A percentile compares a stretch with the other conserved stretches of the same genome.
Conservation (phyloP, 2,329 filamentous ascomycete genomes). For the Stromatinia cepivora region DNA sequence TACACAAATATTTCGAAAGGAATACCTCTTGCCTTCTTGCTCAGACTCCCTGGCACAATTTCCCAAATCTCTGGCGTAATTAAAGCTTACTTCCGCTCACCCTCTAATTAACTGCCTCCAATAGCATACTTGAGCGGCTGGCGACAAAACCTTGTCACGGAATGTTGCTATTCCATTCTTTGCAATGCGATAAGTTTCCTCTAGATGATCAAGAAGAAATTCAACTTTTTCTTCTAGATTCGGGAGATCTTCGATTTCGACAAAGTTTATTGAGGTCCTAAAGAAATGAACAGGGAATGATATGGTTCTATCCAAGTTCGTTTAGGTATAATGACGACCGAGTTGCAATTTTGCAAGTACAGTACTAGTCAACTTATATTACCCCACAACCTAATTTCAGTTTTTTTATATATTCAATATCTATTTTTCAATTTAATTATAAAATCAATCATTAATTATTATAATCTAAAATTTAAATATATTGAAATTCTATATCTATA, state of each 20-base stretch:
- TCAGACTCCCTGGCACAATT: neutral
- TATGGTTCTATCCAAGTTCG: neutral
- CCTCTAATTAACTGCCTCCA: neutral
- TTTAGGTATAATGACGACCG: neutral
- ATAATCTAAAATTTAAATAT: too few relatives aligned
- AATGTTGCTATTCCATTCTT: neutral
- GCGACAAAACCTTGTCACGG: neutral
- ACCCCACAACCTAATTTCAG: too few relatives aligned
- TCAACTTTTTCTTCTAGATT: too few relatives aligned
- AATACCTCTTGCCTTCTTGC: neutral
- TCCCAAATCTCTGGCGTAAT: neutral
- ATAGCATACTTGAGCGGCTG: too few relatives aligned
- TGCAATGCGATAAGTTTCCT: too few relatives aligned
- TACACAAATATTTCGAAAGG: neutral
- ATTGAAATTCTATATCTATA: too few relatives aligned
- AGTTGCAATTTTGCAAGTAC: neutral
- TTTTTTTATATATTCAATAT: too few relatives aligned
- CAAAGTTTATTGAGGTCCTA: neutral
- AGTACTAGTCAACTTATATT: too few relatives aligned
- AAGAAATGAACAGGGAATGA: neutral
- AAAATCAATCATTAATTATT: too few relatives aligned
- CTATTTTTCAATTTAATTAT: too few relatives aligned
- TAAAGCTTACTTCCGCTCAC: neutral
- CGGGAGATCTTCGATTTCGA: neutral
- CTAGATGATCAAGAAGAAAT: neutral